A percentile compares a stretch with the other conserved stretches of the same genome.
Conservation (phyloP, 257 asterid species). For the Gentiana dahurica region DNA sequence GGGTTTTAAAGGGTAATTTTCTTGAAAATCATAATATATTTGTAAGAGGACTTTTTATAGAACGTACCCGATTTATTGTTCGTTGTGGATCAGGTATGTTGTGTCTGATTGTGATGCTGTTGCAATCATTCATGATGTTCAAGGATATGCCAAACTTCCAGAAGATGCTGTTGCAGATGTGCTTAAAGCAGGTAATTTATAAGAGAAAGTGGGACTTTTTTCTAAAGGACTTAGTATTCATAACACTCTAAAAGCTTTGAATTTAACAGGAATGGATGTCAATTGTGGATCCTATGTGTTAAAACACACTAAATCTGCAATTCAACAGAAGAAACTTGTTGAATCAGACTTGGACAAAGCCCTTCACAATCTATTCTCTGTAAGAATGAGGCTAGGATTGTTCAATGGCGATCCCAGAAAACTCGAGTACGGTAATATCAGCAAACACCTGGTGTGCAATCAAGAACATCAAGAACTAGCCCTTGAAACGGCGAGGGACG, state of each 20-base stretch:
- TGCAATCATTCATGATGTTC: conserved; percentile 32
- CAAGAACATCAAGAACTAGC: conserved; percentile 44
- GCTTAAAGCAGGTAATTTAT: conserved; percentile 52
- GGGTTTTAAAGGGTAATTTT: conserved; percentile 55
- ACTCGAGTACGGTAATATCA: conserved; percentile 30
- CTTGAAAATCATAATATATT: neutral
- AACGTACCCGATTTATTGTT: neutral
- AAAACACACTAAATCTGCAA: conserved; percentile 39
- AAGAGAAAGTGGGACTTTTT: neutral
- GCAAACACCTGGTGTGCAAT: conserved; percentile 33
- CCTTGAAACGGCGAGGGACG: conserved; percentile 47
- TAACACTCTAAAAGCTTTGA: neutral
- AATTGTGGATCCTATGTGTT: conserved; percentile 44
- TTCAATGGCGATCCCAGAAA: conserved; percentile 47
- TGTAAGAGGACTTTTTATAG: neutral
- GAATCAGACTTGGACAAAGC: conserved; percentile 53
- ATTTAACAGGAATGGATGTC: conserved; percentile 56
- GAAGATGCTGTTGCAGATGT: conserved; percentile 72
- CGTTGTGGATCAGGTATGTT: conserved; percentile 35
- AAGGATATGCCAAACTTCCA: conserved; percentile 48
- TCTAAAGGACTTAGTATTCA: neutral
- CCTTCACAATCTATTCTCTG: conserved; percentile 49
- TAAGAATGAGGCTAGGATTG: conserved; percentile 56
- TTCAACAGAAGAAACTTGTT: conserved; percentile 28
- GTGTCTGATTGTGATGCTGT: conserved; percentile 72